Conservation (phyloP, 257 asterid genomes). For the Solanum sitiens region DNA sequence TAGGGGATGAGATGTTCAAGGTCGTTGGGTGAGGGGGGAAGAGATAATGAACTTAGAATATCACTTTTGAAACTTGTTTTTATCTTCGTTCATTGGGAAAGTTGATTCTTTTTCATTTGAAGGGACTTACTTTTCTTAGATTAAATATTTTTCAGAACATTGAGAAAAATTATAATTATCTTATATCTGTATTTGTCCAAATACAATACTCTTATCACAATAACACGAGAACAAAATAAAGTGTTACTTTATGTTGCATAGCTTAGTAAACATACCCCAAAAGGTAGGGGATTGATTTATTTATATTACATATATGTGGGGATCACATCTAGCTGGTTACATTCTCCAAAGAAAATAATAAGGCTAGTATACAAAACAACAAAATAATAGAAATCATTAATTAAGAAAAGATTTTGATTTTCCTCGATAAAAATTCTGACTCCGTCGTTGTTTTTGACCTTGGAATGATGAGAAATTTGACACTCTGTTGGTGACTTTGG, state of each 20-base stretch:
- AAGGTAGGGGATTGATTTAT: neutral
- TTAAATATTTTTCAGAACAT: neutral
- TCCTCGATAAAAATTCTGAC: neutral
- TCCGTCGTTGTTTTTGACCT: neutral
- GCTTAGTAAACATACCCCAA: neutral
- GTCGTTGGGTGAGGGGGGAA: neutral
- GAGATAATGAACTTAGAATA: neutral
- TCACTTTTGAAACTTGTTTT: neutral
- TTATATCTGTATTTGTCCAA: neutral
- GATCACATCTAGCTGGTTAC: neutral
- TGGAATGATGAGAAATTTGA: neutral
- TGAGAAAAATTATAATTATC: neutral
- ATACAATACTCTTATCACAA: neutral
- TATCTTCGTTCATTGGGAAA: too few relatives aligned
- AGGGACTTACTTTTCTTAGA: neutral
- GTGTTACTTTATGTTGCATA: neutral
- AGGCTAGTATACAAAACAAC: neutral
- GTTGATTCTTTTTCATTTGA: neutral
- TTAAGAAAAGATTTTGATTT: neutral
- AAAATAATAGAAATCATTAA: neutral
- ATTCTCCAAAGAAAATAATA: neutral
- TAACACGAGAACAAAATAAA: neutral
- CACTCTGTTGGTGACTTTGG: slow-evolving; percentile 10
- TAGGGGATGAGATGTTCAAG: neutral
- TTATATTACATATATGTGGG: neutral